Evolutionary conservation across 2,329 filamentous ascomycete genomes (phyloP), one percentile per base, ranked within the genome.

Genomic region (Fusarium sp.): DNA sequence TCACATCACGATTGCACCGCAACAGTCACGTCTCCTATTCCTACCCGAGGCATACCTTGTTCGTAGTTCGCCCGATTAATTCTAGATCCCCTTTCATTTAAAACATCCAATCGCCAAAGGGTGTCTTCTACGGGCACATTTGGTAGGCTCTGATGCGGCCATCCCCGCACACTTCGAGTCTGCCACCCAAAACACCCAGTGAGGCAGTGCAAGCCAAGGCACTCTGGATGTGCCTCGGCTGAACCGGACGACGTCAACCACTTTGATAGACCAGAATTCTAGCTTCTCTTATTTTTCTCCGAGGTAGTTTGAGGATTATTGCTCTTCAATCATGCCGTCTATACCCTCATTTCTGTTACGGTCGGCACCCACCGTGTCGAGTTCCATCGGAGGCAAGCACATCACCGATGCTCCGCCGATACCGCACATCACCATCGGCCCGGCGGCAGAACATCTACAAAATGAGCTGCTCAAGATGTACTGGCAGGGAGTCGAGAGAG

Each of bases 401-500:
- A 51, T 65, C 30, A 68, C 60, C 18, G 15, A 60, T 16, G 54
- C 66, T 7, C 43, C 55, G 7, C 44, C n/a, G 27, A 60, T 68
- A n/a, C 44, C 54, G 10, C 63, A 46, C 16, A 50, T 18, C 3
- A 44, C 23, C 12, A 37, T 68, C 10, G 64, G 66, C 12, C 51
- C 51, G 12, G 66, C 66, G 1, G 36, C 23, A 0, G 30, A 46
- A 8, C 51, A 51, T 28, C 64, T 68, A 6, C n/a, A 68, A 13
- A 12, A 50, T 30, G 60, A 71, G n/a, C 16, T 71, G 3, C 16
- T 61, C 0, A 59, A 64, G 8, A 61, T 82, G 41, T 83, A 83
- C 63, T 83, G 81, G 81, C 66, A 73, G 3, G 81, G 79, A 1
- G 78, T 80, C 3, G 70, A 72, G 39, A 48, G 68, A 2, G 82